Percentiles rank a stretch among this genome's conserved stretches.
Evolutionary conservation across 176 grass and related monocot species (phyloP).

Genomic region (Triticum dicoccoides): DNA sequence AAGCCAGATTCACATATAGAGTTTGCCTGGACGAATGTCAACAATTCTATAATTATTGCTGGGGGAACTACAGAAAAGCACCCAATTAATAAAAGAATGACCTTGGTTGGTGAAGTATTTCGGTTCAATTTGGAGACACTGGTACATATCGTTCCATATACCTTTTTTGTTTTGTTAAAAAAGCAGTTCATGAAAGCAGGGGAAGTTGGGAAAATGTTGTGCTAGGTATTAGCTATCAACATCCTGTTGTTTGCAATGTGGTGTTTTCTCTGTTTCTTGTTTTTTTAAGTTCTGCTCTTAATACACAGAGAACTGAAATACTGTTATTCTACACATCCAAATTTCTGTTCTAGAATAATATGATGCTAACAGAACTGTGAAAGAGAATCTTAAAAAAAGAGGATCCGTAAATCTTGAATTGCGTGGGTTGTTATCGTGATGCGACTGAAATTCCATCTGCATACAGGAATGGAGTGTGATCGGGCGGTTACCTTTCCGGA

Average conservation of each 20-base stretch:
- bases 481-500: constrained; percentile 84
- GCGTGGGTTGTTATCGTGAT: not conserved
- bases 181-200: not conserved
- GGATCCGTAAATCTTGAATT: not conserved
- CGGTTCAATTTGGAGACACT: constrained; percentile 79
- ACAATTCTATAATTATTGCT: constrained; percentile 82
- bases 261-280: not conserved
- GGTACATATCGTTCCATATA: constrained; percentile 31
- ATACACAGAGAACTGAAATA: not conserved
- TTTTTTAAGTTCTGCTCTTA: not conserved
- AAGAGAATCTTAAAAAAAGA: not conserved
- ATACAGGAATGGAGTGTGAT: constrained; percentile 84
- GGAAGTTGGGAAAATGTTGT: not conserved
- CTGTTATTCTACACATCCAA: not conserved
- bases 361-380: not conserved
- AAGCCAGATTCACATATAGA: constrained; percentile 96
- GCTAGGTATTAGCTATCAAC: not conserved
- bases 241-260: not conserved
- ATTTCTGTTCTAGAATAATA: not conserved
- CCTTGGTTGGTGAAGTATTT: constrained; percentile 88
- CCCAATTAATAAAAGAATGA: constrained; percentile 81
- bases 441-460: constrained; percentile 26
- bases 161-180: not conserved
- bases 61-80: constrained; percentile 95
- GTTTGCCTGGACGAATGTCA: constrained; percentile 91